Conservation (phyloP, 768 basidiomycete species). For the Lentinula raphanica region DNA sequence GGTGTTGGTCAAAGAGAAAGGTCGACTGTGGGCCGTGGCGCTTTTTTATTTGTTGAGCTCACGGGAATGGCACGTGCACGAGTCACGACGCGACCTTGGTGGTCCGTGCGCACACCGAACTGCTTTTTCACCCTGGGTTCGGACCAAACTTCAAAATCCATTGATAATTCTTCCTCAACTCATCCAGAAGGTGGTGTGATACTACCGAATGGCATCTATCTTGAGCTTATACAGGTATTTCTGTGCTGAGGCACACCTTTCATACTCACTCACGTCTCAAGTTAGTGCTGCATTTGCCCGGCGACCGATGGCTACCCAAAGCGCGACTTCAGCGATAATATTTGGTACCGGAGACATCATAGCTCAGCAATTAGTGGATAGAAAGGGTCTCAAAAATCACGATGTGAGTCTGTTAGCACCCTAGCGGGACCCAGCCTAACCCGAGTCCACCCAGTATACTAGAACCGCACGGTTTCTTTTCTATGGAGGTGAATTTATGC, state of each 20-base stretch:
- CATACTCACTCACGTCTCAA: not conserved
- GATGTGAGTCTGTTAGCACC: conserved; percentile 33
- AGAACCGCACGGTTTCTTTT: conserved; percentile 40
- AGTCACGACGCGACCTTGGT: not conserved
- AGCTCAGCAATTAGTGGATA: conserved; percentile 62
- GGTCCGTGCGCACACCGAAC: not conserved
- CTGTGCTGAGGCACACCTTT: not conserved
- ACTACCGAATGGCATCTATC: not conserved
- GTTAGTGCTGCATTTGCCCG: conserved; percentile 35
- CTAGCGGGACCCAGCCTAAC: not conserved
- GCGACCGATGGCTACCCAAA: conserved; percentile 25
- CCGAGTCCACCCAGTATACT: not conserved
- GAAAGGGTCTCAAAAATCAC: conserved; percentile 42
- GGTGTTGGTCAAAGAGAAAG: no score
- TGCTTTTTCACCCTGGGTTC: no score
- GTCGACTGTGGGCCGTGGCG: no score
- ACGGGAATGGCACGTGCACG: not conserved
- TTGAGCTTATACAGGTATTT: not conserved
- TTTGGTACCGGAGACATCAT: conserved; percentile 54
- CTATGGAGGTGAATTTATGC: conserved; percentile 49
- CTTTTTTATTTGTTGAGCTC: no score
- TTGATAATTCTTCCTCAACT: not conserved
- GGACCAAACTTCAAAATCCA: not conserved
- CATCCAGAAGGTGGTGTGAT: no score
- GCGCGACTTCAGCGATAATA: conserved; percentile 30